Evolutionary conservation across 371 early-diverging fungal genomes (phyloP).

Genomic region (Mortierella polycephala): DNA sequence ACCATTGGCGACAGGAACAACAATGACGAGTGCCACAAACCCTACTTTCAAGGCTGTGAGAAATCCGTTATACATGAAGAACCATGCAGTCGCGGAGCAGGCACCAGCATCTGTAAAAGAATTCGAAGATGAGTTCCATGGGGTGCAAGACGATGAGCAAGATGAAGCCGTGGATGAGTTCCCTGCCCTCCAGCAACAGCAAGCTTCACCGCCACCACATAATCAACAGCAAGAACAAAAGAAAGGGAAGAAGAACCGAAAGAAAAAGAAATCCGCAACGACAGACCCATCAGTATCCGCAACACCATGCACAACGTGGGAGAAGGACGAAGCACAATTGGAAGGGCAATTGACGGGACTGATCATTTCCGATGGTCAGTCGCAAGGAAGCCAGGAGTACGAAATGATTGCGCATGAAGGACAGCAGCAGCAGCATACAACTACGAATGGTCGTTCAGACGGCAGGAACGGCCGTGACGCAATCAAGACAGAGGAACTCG

Average conservation of each 20-base stretch:
- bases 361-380: neutral
- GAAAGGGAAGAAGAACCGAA: slow-evolving; percentile 9
- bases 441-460: neutral
- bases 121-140: neutral
- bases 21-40: neutral
- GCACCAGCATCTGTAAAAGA: neutral
- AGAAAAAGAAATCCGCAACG: slow-evolving; percentile 7
- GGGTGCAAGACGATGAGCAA: slow-evolving; percentile 7
- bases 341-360: neutral
- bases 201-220: neutral
- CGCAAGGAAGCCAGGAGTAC: neutral
- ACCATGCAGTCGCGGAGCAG: slow-evolving; percentile 1
- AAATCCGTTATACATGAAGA: slow-evolving; percentile 37
- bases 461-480: neutral
- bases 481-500: slow-evolving; percentile 31
- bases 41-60: slow-evolving; percentile 19
- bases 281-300: neutral
- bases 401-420: neutral
- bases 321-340: neutral
- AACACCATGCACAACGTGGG: slow-evolving; percentile 1
- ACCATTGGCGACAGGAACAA: neutral
- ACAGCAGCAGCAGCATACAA: neutral
- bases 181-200: neutral
- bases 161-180: neutral
- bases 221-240: neutral